Conservation (phyloP, 805 yeast species). For the Cephaloascus fragrans region DNA sequence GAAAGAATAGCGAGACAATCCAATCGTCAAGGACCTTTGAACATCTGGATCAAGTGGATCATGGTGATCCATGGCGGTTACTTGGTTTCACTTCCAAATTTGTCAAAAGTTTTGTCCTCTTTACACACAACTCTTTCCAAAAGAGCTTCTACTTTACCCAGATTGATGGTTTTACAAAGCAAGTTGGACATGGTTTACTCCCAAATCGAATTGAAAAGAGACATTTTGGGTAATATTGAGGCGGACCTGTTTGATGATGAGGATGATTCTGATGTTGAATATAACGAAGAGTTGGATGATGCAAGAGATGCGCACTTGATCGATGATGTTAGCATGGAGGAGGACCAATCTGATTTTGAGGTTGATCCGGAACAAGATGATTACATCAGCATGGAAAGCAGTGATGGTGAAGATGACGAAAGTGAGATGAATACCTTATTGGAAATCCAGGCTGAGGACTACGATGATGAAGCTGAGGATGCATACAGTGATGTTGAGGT, state of each 20-base stretch:
- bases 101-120: slow-evolving; percentile 29
- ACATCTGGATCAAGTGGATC: slow-evolving; percentile 49
- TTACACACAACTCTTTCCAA: slow-evolving; percentile 37
- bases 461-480: slow-evolving; percentile 4
- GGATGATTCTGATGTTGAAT: slow-evolving; percentile 50
- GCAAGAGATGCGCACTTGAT: slow-evolving; percentile 17
- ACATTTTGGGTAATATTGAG: slow-evolving; percentile 17
- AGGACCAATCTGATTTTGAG: slow-evolving; percentile 9
- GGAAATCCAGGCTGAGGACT: slow-evolving; percentile 7
- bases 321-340: slow-evolving; percentile 8
- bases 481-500: slow-evolving; percentile 10
- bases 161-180: slow-evolving; percentile 41
- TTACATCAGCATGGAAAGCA: slow-evolving; percentile 6
- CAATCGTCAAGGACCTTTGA: slow-evolving; percentile 37
- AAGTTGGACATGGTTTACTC: slow-evolving; percentile 37
- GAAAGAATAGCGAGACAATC: slow-evolving; percentile 44
- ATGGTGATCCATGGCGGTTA: slow-evolving; percentile 45
- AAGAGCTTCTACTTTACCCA: slow-evolving; percentile 37
- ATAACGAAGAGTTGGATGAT: slow-evolving; percentile 58
- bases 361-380: slow-evolving; percentile 10
- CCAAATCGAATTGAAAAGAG: slow-evolving; percentile 29
- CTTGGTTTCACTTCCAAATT: slow-evolving; percentile 34
- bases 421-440: slow-evolving; percentile 9
- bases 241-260: slow-evolving; percentile 20
- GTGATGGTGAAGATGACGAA: slow-evolving; percentile 13